Percentiles rank a stretch among this genome's conserved stretches.
Evolutionary conservation across 768 basidiomycete species (phyloP).

Genomic region (Pluteus cervinus): DNA sequence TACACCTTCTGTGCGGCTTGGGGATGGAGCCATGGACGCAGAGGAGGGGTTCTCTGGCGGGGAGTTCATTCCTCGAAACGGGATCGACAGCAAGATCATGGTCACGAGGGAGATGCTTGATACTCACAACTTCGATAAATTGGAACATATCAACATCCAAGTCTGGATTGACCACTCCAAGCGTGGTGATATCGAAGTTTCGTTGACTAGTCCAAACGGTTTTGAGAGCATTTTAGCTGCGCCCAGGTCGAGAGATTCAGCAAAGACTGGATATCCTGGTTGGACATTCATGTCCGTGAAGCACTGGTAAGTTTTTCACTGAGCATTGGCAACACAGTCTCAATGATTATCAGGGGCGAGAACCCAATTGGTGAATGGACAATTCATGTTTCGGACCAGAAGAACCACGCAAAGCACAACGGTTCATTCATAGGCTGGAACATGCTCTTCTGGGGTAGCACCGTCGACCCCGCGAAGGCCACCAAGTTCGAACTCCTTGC

Average conservation of each 20-base stretch:
- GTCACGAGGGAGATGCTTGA: constrained; percentile 63
- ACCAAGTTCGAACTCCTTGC: constrained; percentile 55
- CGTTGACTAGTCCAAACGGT: constrained; percentile 79
- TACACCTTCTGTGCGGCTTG: constrained; percentile 64
- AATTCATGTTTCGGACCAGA: constrained; percentile 78
- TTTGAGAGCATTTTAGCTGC: constrained; percentile 81
- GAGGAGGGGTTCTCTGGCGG: constrained; percentile 57
- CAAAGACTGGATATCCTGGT: constrained; percentile 70
- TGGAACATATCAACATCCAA: constrained; percentile 90
- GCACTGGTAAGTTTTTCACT: constrained; percentile 68
- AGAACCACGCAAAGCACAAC: constrained; percentile 42
- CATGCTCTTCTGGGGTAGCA: constrained; percentile 87
- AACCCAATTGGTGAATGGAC: constrained; percentile 88
- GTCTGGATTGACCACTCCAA: constrained; percentile 89
- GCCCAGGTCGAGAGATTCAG: constrained; percentile 58
- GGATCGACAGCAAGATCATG: constrained; percentile 57
- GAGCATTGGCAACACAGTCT: constrained; percentile 9
- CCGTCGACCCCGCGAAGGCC: constrained; percentile 65
- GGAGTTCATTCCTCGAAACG: constrained; percentile 55
- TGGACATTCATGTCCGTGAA: constrained; percentile 99
- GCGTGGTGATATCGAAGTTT: constrained; percentile 92
- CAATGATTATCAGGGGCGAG: constrained; percentile 68
- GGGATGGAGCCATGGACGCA: constrained; percentile 50
- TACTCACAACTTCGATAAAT: constrained; percentile 72
- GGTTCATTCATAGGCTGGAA: constrained; percentile 86